Evolutionary conservation across 192 early-diverging fungal species (phyloP).

Genomic region (Umbelopsis ramanniana): DNA sequence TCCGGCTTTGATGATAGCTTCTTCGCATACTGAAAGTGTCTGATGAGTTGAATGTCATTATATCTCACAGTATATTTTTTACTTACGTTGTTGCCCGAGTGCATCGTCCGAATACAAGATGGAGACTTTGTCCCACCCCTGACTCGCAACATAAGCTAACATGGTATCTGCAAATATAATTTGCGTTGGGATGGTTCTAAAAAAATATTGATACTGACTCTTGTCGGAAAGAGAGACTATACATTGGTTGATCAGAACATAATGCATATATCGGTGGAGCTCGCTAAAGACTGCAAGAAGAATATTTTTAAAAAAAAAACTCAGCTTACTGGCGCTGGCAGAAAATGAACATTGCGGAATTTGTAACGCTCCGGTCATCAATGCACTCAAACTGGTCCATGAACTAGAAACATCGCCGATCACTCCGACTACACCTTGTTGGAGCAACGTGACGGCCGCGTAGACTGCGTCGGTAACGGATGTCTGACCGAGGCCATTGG

Average conservation of each 20-base stretch:
- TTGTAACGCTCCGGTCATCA: conserved; percentile 49
- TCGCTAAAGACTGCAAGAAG: background rate
- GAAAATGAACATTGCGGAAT: conserved; percentile 60
- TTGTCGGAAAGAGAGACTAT: conserved; percentile 52
- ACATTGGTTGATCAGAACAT: background rate
- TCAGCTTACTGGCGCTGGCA: conserved; percentile 48
- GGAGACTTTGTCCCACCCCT: conserved; percentile 49
- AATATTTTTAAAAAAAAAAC: background rate
- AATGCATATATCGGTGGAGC: background rate
- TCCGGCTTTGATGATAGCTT: conserved; percentile 32
- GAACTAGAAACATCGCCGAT: conserved; percentile 57
- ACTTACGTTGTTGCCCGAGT: conserved; percentile 53
- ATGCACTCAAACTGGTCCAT: conserved; percentile 48
- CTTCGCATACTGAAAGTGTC: conserved; percentile 44
- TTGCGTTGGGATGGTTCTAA: conserved; percentile 57
- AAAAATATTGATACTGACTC: conserved; percentile 53
- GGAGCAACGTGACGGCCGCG: conserved; percentile 50
- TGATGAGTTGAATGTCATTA: background rate
- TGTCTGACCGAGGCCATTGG: conserved; percentile 43
- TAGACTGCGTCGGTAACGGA: conserved; percentile 54
- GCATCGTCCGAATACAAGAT: conserved; percentile 52
- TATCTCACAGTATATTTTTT: background rate
- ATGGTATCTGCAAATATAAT: conserved; percentile 51
- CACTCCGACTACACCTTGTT: conserved; percentile 56
- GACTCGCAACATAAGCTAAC: conserved; percentile 49